Base-by-base conservation (phyloP, 495 filamentous ascomycete genomes). In the Aspergillus kassunensis region DNA sequence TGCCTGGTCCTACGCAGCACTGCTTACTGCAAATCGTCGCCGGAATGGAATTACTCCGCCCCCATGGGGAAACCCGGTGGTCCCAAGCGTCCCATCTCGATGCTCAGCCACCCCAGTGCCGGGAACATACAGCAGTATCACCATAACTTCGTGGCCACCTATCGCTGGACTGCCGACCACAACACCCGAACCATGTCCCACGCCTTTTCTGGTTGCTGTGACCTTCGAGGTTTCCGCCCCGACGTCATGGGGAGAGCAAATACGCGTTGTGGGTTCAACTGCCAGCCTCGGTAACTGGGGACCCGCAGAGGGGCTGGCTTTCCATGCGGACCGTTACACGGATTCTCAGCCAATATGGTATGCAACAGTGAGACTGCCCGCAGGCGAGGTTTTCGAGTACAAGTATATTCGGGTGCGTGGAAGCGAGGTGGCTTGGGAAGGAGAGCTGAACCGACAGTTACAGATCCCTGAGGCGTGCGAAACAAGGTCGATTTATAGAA, bases 351-450 rank as follows among this genome's bases (percentile, higher is more conserved):
- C 79, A 2, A 49, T 84, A 9, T 89, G 85, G 85, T 74, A 50
- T 37, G 76, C 63, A 1, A 78, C 77, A 0, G 54, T 85, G 4
- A 64, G 59, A 2, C 55, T 88, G 2, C 62, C 75, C 0, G 75
- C 76, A 0, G 83, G 84, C 1, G 66, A 69, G 36, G 59, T 54
- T 6, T 72, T 90, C 24, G 54, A 83, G 63, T 89, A 89, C 60
- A 90, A 89, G 69, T 91, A 80, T 57, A 80, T 89, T 51, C 76
- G 77, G 7, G 69, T 83, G 29, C 61, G 66, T 3, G 74, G 81
- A 60, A 79, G 82, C 4, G 61, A 63, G 2, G 70, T 86, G 1
- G 66, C 55, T 16, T 88, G 85, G 86, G 84, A 88, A 65, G 70
- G 74, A 25, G 81, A 85, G 60, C 77, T 82, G 0, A 87, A 91